Percentiles rank a stretch among this genome's conserved stretches.
Conservation (phyloP, 306 rosid species). For the Quercus mongolica region DNA sequence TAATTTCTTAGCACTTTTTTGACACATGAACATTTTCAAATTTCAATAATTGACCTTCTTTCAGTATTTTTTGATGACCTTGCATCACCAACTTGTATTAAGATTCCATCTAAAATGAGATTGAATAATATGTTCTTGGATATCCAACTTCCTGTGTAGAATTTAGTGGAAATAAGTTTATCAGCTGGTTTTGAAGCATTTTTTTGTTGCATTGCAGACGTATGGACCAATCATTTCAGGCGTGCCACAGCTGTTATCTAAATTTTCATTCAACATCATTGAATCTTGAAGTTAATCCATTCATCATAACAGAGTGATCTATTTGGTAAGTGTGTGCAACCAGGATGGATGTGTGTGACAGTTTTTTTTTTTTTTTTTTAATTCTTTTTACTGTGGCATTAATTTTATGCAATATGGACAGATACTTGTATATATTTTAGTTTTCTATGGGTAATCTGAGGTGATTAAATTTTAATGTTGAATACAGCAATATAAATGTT, state of each 20-base stretch:
- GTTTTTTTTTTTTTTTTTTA: neutral
- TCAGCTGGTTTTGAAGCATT: neutral
- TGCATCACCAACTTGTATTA: neutral
- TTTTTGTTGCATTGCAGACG: slow-evolving; percentile 48
- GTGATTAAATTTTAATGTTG: slow-evolving; percentile 6
- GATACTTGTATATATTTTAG: slow-evolving; percentile 20
- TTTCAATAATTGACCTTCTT: neutral
- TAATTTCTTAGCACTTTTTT: neutral
- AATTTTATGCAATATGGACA: neutral
- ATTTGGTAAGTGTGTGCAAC: neutral
- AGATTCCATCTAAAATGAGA: neutral
- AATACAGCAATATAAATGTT: neutral
- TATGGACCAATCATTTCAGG: slow-evolving; percentile 78
- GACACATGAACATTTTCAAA: neutral
- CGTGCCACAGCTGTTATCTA: slow-evolving; percentile 71
- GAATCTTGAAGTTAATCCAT: slow-evolving; percentile 19
- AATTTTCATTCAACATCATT: slow-evolving; percentile 63
- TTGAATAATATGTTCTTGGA: neutral
- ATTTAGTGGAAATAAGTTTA: neutral
- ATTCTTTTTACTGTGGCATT: neutral
- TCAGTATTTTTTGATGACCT: neutral
- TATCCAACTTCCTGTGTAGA: neutral
- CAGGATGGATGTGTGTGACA: neutral
- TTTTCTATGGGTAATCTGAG: slow-evolving; percentile 2
- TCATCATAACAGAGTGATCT: neutral